Base-by-base conservation (phyloP, 441 rosid genomes). In the Breynia disticha region DNA sequence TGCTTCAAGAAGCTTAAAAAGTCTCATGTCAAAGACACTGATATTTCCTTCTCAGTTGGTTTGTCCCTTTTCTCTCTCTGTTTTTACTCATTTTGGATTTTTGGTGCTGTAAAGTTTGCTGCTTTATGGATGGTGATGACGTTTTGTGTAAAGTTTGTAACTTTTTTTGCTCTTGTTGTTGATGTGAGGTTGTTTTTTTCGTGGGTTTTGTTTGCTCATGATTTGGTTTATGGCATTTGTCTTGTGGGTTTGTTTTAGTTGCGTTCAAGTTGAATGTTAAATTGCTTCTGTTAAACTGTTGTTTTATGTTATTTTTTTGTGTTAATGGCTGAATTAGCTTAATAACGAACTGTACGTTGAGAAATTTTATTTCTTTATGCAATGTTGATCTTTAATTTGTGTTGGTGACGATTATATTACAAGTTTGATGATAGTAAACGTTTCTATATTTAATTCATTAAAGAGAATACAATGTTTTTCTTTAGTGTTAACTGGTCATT, bases 41-140 rank as follows among this genome's bases (percentile, higher is more conserved):
- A 82, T 56, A 81, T 91, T 68, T 60, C 93, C 56, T 66, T 72
- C 28, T 82, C 91, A 39, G 87, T 91, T 67, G 97, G 98, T 88
- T 62, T 9, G 87, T 84, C 38, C 56, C 17, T 16, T 20, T 46
- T 5, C 28, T 53, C 41, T 44, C 37, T 53, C n/a, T 15, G 46
- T 22, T 24, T 55, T 37, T 51, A 22, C 24, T 47, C 45, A 19
- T 13, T 12, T 39, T 19, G 4, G 43, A 13, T 8, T 3, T 24
- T 24, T 24, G 32, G 32, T 24, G 32, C 55, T 52, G 42, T 50
- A 19, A 19, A 28, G 4, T 50, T 66, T 20, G 7, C 24, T 24
- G 16, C 19, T 39, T 55, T 21, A 2, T 3, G n/a, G n/a, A 24
- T 48, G 11, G 21, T 35, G 37, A 42, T 17, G 17, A 55, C 32